Percentiles rank a stretch among this genome's conserved stretches.
phyloP scores from a whole-genome alignment of 495 filamentous ascomycete genomes.

The Choiromyces venosus region DNA sequence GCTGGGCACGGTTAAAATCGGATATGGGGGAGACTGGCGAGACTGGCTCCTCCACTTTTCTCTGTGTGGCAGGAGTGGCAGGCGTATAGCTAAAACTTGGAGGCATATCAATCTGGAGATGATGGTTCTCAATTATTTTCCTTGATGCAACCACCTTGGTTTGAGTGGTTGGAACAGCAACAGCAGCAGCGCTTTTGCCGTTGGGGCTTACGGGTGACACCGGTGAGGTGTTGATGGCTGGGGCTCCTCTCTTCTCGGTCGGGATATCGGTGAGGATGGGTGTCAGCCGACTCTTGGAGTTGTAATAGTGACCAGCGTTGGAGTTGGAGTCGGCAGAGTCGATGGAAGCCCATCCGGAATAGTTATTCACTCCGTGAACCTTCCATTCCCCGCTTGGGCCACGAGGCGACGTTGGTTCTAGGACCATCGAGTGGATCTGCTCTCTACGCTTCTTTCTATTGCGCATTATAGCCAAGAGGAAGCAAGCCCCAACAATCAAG shows the following conservation, averaged over 20 bases:
- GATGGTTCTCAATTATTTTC: slow-evolving; percentile 21
- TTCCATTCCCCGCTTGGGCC: slow-evolving; percentile 21
- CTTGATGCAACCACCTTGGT: slow-evolving; percentile 13
- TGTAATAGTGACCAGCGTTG: slow-evolving; percentile 16
- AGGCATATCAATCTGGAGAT: slow-evolving; percentile 12
- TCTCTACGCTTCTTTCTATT: slow-evolving; percentile 19
- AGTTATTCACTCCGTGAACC: not conserved
- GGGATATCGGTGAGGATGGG: slow-evolving; percentile 24
- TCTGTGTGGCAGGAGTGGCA: slow-evolving; percentile 12
- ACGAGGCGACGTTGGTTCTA: slow-evolving; percentile 22
- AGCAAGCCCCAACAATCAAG: slow-evolving; percentile 12
- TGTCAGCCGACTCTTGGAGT: slow-evolving; percentile 12
- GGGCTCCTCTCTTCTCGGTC: slow-evolving; percentile 15
- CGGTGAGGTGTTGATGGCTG: slow-evolving; percentile 26
- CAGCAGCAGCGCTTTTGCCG: slow-evolving; percentile 16
- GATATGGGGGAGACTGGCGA: slow-evolving; percentile 14
- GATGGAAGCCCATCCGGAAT: slow-evolving; percentile 28
- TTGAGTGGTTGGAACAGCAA: slow-evolving; percentile 12
- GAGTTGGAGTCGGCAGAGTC: slow-evolving; percentile 14
- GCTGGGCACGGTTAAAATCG: slow-evolving; percentile 12
- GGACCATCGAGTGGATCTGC: slow-evolving; percentile 20
- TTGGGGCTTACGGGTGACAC: slow-evolving; percentile 23
- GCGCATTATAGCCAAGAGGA: slow-evolving; percentile 14
- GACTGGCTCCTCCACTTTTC: slow-evolving; percentile 3
- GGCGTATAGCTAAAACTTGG: slow-evolving; percentile 21